Evolutionary conservation across 345 rosid species (phyloP), one percentile per base, ranked within the genome.

Genomic region (Raphanus sativus): DNA sequence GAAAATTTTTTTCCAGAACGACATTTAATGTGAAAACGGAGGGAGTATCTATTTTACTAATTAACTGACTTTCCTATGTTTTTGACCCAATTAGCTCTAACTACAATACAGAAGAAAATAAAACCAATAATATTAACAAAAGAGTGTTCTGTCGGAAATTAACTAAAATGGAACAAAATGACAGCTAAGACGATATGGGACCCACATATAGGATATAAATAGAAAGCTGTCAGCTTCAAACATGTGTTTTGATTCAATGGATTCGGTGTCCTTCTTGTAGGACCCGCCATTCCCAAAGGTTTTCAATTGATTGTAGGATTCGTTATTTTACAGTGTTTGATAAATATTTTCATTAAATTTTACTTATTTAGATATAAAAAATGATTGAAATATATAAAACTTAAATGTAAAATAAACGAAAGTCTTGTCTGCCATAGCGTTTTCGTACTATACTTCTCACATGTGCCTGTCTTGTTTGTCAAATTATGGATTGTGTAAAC

Each of bases 191-290:
- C 65, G 54, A 0, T 0, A 5, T 5, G 38, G 81, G 77, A 28
- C 81, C 77, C 36, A 62, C 56, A 77, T 38, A 38, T 38, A 38
- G 7, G 36, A 33, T 33, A 33, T 38, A 77, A 63, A 71, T 77
- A 50, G 67, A 66, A 71, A 73, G 78, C 21, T 62, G 77, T 78
- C 77, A 78, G 73, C 62, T 60, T 38, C 70, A 73, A 52, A 73
- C 82, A 79, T 79, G 82, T 79, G 78, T 50, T 73, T 79, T 73
- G 82, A 79, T 79, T 79, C 81, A 73, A 61, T 78, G 70, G 81
- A 73, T 78, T 78, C 82, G 74, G 69, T 68, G 74, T 73, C 78
- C 70, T 73, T 79, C 29, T 24, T 15, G 15, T 62, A 50, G 77
- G 78, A 2, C 69, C 78, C 74, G 16, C 78, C 82, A 79, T 67